Evolutionary conservation across 495 filamentous ascomycete genomes (phyloP).

Genomic region (Stereocaulon alpinum): DNA sequence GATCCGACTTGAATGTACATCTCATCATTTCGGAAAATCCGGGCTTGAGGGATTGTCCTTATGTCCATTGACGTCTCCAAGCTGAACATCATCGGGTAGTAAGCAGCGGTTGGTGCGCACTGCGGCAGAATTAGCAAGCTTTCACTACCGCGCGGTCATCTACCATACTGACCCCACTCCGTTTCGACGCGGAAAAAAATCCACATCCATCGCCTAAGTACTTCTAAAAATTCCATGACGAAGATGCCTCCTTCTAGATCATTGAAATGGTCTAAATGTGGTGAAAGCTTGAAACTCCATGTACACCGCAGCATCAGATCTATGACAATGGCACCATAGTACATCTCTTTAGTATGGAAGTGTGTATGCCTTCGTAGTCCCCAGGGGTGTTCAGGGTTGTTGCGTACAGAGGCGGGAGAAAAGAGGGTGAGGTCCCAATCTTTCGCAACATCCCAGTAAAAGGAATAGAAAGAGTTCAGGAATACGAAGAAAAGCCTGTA

Average conservation of each 20-base stretch:
- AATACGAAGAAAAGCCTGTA: conserved; percentile 50
- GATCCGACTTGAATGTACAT: neutral
- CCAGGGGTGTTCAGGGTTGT: conserved; percentile 54
- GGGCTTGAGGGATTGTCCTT: conserved; percentile 14
- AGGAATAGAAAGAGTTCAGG: conserved; percentile 80
- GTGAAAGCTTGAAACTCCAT: conserved; percentile 76
- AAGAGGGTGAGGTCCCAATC: conserved; percentile 96
- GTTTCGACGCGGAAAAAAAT: conserved; percentile 91
- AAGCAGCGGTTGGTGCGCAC: conserved; percentile 46
- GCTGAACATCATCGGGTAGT: conserved; percentile 42
- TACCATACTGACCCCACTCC: conserved; percentile 59
- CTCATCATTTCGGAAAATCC: conserved; percentile 13
- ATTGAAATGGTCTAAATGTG: conserved; percentile 68
- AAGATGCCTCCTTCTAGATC: conserved; percentile 83
- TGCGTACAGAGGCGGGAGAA: conserved; percentile 35
- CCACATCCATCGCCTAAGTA: conserved; percentile 88
- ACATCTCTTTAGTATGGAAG: conserved; percentile 57
- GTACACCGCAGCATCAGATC: conserved; percentile 79
- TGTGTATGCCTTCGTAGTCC: conserved; percentile 65
- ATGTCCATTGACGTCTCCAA: conserved; percentile 32
- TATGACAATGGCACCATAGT: conserved; percentile 70
- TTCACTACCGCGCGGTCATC: neutral
- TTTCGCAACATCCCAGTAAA: conserved; percentile 94
- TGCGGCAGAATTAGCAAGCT: conserved; percentile 27
- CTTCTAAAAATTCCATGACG: conserved; percentile 74